A percentile compares a stretch with the other conserved stretches of the same genome.
phyloP scores from a whole-genome alignment of 1,284 basidiomycete genomes.

The Pseudozyma hubeiensis region DNA sequence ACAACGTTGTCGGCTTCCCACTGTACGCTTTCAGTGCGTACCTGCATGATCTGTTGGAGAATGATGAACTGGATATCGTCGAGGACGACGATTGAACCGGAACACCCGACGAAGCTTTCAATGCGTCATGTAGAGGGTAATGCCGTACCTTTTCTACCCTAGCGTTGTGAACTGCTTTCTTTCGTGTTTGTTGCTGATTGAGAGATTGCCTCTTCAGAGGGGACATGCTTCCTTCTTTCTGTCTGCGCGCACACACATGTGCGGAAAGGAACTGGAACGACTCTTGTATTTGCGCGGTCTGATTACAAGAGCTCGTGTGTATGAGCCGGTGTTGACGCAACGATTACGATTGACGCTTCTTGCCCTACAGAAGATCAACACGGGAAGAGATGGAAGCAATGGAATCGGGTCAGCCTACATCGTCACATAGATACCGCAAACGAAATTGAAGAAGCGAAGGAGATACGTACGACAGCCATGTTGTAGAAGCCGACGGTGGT shows the following conservation, averaged over 20 bases:
- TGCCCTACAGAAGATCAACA: constrained; percentile 24
- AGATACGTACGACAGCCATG: constrained; percentile 58
- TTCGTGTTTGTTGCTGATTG: too few relatives aligned
- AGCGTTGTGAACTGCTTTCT: too few relatives aligned
- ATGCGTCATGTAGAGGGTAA: not conserved
- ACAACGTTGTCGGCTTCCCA: constrained; percentile 92
- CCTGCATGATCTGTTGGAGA: constrained; percentile 61
- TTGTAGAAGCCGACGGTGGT: constrained; percentile 61
- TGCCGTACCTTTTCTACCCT: too few relatives aligned
- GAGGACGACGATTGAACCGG: constrained; percentile 28
- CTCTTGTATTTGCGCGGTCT: constrained; percentile 1
- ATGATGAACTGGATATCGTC: constrained; percentile 63
- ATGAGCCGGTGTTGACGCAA: not conserved
- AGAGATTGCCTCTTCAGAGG: too few relatives aligned
- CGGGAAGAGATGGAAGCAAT: not conserved
- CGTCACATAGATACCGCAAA: not conserved
- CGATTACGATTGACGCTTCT: constrained; percentile 42
- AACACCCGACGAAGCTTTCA: not conserved
- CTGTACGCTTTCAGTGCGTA: constrained; percentile 49
- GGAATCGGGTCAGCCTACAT: not conserved
- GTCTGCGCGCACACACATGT: not conserved
- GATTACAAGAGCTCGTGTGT: not conserved
- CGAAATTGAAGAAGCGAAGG: not conserved
- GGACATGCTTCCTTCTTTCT: too few relatives aligned
- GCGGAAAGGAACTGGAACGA: not conserved